A percentile compares a stretch with the other conserved stretches of the same genome.
phyloP scores from a whole-genome alignment of 2,329 filamentous ascomycete species.

The Karstenula rhodostoma region DNA sequence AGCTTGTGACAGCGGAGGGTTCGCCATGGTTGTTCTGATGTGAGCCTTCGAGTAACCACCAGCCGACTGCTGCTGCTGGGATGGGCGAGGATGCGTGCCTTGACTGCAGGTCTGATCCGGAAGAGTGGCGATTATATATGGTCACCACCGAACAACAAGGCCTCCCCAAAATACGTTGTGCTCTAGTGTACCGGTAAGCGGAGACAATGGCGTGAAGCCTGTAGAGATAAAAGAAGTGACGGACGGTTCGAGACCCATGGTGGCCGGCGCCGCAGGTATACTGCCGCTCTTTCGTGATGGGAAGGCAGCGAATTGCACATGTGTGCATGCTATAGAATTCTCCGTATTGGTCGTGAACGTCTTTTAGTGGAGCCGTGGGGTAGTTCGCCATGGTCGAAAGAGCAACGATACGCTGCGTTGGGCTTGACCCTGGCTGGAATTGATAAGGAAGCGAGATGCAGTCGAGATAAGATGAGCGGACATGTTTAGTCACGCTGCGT shows the following conservation, averaged over 20 bases:
- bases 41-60: not conserved
- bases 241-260: slow-evolving; percentile 13
- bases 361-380: slow-evolving; percentile 26
- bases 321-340: slow-evolving; percentile 20
- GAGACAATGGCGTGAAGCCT: slow-evolving; percentile 18
- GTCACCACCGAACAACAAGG: slow-evolving; percentile 12
- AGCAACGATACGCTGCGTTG: slow-evolving; percentile 26
- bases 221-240: slow-evolving; percentile 24
- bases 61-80: slow-evolving; percentile 6
- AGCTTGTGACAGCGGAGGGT: slow-evolving; percentile 60
- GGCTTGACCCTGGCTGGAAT: slow-evolving; percentile 19
- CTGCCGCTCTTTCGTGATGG: slow-evolving; percentile 14
- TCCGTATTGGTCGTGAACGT: slow-evolving; percentile 24
- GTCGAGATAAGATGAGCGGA: slow-evolving; percentile 35
- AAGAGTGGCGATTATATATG: slow-evolving; percentile 27
- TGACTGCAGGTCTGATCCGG: not conserved
- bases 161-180: slow-evolving; percentile 5
- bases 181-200: slow-evolving; percentile 13
- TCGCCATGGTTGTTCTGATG: slow-evolving; percentile 18
- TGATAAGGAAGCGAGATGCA: slow-evolving; percentile 30
- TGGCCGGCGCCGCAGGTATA: slow-evolving; percentile 15
- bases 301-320: slow-evolving; percentile 15
- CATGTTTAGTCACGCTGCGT: slow-evolving; percentile 27
- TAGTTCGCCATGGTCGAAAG: slow-evolving; percentile 17
- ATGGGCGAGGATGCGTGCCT: slow-evolving; percentile 1